Base-by-base conservation (phyloP, 768 basidiomycete genomes). In the Tylopilus vinaceipallidus region DNA sequence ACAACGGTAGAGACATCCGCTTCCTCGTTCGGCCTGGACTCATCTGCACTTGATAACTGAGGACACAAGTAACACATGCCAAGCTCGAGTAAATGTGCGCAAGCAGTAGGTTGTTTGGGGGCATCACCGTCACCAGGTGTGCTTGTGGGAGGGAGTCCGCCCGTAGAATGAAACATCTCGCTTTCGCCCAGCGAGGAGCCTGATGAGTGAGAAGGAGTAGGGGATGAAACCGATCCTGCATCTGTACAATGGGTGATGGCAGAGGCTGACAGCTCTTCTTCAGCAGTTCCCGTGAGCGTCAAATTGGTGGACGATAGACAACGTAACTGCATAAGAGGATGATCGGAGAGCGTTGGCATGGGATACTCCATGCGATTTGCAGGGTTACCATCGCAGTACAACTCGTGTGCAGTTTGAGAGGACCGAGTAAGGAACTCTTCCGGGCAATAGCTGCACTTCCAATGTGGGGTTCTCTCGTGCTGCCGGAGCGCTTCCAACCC, bases 101-200 rank as follows among this genome's bases (percentile, higher is more conserved):
- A 47, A 3, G 10, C 2, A 19, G 34, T 47, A 33, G 54, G 20
- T 12, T 13, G 49, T 19, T 42, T 36, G 41, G 17, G 13, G 6
- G 30, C 19, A 13, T 24, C 6, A 17, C 13, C 44, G 11, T 45
- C 33, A 23, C 24, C 32, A 10, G 19, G 14, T 14, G 35, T 36
- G 14, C 46, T 35, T 3, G 37, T 38, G 30, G 40, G 24, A 33
- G 39, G n/a, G 16, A 36, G 26, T 13, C 16, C 34, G 4, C 40
- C 39, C 14, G 47, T 42, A 12, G 54, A 47, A 11, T 47, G 54
- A 22, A 50, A 42, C 33, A 40, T 30, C 14, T 62, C 61, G 9
- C 42, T 55, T 23, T 45, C 39, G 2, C 33, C 49, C 35, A 49
- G 6, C 1, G 33, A 24, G 13, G 35, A 49, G 45, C 47, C 43